Evolutionary conservation across 2,329 filamentous ascomycete species (phyloP).

Genomic region (Nigrospora osmanthi): DNA sequence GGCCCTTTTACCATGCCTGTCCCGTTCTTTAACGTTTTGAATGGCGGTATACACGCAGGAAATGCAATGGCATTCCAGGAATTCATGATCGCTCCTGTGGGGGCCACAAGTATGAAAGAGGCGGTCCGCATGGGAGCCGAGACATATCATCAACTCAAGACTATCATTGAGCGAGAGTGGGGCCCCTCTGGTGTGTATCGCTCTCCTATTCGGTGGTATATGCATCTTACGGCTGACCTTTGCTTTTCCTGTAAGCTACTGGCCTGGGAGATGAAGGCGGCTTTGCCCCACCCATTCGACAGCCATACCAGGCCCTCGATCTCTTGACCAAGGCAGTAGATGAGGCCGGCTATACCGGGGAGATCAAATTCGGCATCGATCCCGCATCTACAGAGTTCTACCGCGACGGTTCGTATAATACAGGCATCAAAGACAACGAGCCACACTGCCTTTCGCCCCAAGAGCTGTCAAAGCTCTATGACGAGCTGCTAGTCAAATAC

Average conservation of each 20-base stretch:
- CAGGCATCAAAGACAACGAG: constrained; percentile 26
- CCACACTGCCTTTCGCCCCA: constrained; percentile 11
- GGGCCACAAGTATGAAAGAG: constrained; percentile 14
- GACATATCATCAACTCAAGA: constrained; percentile 23
- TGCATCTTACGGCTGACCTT: not conserved
- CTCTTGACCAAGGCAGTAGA: constrained; percentile 18
- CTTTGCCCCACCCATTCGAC: constrained; percentile 25
- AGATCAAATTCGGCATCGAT: constrained; percentile 30
- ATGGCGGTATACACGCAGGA: constrained; percentile 34
- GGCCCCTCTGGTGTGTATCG: constrained; percentile 13
- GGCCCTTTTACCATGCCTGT: constrained; percentile 48
- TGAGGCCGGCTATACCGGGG: constrained; percentile 17
- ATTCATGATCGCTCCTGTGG: constrained; percentile 17
- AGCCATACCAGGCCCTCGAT: constrained; percentile 24
- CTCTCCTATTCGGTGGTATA: not conserved
- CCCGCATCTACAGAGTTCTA: constrained; percentile 31
- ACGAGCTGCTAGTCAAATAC: constrained; percentile 21
- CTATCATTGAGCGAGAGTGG: constrained; percentile 19
- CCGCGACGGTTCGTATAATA: constrained; percentile 21
- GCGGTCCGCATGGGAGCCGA: constrained; percentile 23
- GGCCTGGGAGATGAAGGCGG: constrained; percentile 27
- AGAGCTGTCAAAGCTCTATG: constrained; percentile 22
- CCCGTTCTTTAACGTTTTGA: constrained; percentile 51
- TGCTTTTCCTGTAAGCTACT: constrained; percentile 11
- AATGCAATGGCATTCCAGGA: constrained; percentile 43